phyloP scores from a whole-genome alignment of 2,329 filamentous ascomycete species.

The Malbranchea zuffiana region DNA sequence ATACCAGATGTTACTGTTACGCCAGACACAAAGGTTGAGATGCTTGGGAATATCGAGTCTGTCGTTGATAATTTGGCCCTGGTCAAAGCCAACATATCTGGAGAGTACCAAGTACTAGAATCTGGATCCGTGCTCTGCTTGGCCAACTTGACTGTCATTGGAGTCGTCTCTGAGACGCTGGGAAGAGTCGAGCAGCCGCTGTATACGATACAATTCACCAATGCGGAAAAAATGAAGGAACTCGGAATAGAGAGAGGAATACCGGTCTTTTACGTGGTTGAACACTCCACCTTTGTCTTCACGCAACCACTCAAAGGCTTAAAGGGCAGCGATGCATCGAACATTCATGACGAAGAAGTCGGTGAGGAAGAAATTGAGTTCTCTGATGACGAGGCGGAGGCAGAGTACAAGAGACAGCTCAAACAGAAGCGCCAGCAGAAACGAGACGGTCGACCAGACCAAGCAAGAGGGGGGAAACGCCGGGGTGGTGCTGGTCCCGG shows the following conservation, averaged over 20 bases:
- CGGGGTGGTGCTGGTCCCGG: slow-evolving; percentile 25
- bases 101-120: slow-evolving; percentile 77
- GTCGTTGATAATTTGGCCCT: slow-evolving; percentile 70
- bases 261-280: slow-evolving; percentile 66
- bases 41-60: slow-evolving; percentile 63
- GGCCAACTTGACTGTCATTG: slow-evolving; percentile 63
- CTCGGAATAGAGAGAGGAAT: slow-evolving; percentile 58
- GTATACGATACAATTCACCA: slow-evolving; percentile 70
- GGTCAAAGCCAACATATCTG: slow-evolving; percentile 65
- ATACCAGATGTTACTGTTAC: slow-evolving; percentile 73
- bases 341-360: slow-evolving; percentile 87
- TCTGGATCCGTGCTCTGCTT: slow-evolving; percentile 73
- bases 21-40: slow-evolving; percentile 62
- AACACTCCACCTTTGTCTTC: slow-evolving; percentile 73
- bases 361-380: slow-evolving; percentile 82
- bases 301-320: slow-evolving; percentile 66
- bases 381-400: slow-evolving; percentile 91
- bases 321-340: slow-evolving; percentile 90
- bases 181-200: slow-evolving; percentile 76
- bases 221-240: slow-evolving; percentile 54
- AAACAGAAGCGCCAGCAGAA: slow-evolving; percentile 56
- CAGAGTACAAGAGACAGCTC: slow-evolving; percentile 59
- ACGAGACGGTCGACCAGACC: slow-evolving; percentile 38
- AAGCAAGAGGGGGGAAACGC: slow-evolving; percentile 29
- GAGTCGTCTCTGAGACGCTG: slow-evolving; percentile 72